Percentiles rank a stretch among this genome's conserved stretches.
Evolutionary conservation across 805 yeast genomes (phyloP).

Genomic region (Wickerhamomyces alni): DNA sequence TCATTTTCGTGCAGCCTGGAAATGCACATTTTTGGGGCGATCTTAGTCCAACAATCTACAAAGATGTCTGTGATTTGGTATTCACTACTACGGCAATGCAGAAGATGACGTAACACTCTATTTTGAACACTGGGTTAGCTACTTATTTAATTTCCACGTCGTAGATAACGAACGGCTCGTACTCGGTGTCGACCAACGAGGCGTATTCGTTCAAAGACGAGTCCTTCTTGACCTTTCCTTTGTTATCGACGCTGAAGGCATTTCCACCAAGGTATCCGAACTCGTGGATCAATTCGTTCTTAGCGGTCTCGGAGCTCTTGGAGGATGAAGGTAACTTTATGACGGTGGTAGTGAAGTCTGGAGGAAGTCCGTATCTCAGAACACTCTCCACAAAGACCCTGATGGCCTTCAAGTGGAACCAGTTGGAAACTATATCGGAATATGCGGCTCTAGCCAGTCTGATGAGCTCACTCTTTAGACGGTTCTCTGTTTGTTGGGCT

Average conservation of each 20-base stretch:
- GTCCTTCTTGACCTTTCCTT: constrained; percentile 62
- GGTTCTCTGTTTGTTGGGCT: constrained; percentile 69
- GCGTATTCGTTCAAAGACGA: constrained; percentile 77
- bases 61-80: too few relatives aligned
- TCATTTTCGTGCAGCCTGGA: too few relatives aligned
- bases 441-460: constrained; percentile 88
- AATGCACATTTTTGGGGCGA: too few relatives aligned
- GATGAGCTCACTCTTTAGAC: constrained; percentile 67
- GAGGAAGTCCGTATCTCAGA: constrained; percentile 94
- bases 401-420: constrained; percentile 87
- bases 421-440: constrained; percentile 73
- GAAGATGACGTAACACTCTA: too few relatives aligned
- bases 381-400: constrained; percentile 91
- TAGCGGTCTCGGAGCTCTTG: constrained; percentile 48
- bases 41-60: too few relatives aligned
- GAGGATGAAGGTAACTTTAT: constrained; percentile 36
- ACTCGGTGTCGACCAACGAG: constrained; percentile 87
- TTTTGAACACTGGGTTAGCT: too few relatives aligned
- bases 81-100: too few relatives aligned
- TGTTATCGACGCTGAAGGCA: constrained; percentile 65
- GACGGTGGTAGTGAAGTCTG: constrained; percentile 62
- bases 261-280: constrained; percentile 91
- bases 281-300: constrained; percentile 60
- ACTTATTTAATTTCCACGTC: constrained; percentile 36
- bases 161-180: constrained; percentile 93